These are phyloP conservation scores for Schizochytrium sp. DNA, from an alignment of 108 stramenopile species.

Conservation along the genomic window DNA sequence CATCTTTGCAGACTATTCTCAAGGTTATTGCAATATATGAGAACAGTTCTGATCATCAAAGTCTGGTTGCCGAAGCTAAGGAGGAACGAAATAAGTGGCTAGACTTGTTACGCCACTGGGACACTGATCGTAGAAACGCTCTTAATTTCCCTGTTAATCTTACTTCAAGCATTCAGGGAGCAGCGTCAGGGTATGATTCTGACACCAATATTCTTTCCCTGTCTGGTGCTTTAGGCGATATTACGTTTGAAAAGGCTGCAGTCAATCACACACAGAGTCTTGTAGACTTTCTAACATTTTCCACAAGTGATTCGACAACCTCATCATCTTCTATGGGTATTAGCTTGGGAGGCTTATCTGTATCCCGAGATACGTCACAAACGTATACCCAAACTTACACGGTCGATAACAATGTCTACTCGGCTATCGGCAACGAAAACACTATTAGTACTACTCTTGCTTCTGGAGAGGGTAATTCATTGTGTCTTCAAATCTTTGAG, in stretches of 20 bases:
- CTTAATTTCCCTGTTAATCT: neutral
- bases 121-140: neutral
- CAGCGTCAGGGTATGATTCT: neutral
- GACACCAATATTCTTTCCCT: neutral
- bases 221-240: neutral
- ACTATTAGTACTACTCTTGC: neutral
- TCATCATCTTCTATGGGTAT: no score
- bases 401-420: neutral
- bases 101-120: neutral
- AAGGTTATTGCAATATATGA: neutral
- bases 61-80: neutral
- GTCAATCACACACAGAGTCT: no score
- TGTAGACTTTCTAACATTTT: no score
- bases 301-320: no score
- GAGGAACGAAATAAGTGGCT: neutral
- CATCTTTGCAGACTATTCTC: neutral
- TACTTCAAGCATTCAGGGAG: neutral
- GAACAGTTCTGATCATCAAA: neutral
- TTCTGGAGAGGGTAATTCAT: neutral
- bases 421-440: neutral
- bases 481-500: neutral
- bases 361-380: neutral
- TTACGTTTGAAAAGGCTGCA: no score
- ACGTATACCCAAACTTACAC: neutral
- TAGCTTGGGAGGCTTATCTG: no score